Base-by-base conservation (phyloP, 331 rosid genomes). In the Dryas integrifolia region DNA sequence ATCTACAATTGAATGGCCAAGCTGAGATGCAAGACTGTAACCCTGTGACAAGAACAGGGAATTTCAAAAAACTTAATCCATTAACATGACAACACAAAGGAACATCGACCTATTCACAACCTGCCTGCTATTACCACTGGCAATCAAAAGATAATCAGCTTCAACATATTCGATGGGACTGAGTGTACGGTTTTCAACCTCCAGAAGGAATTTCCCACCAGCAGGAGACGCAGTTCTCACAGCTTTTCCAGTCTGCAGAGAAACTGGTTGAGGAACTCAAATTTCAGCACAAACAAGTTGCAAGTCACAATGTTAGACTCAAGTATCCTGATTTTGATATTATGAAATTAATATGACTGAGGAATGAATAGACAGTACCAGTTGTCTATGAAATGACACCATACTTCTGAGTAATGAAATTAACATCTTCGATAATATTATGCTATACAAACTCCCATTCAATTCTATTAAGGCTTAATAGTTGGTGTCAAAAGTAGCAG, bases 91-190 rank as follows among this genome's bases (percentile, higher is more conserved):
- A 72, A 51, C 44, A 68, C 57, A 86, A 84, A 61, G 49, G 73
- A 67, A 72, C 67, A 76, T 14, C 6, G 53, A 52, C 67, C 67
- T 64, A 70, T 67, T 67, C 72, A 80, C 87, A 85, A 94, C 98
- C 98, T 94, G 95, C 70, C 73, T 84, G 79, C 81, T 83, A 89
- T 91, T 89, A 41, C 98, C 98, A 63, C 86, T 91, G 52, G 97
- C 97, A 75, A 94, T 83, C 90, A 94, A 80, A 72, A 94, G 79
- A 86, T 91, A 94, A 87, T 91, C 88, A 73, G 94, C 95, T 81
- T 87, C 89, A 69, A 91, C 58, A 6, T 72, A 70, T 71, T 89
- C 96, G 38, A 75, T 67, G 62, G 73, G 76, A 76, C 69, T 57
- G 26, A 75, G 24, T 41, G 72, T 45, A 10, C 75, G 88, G 72